Conservation (phyloP, 1,284 basidiomycete genomes). For the Cryptococcus sp. region DNA sequence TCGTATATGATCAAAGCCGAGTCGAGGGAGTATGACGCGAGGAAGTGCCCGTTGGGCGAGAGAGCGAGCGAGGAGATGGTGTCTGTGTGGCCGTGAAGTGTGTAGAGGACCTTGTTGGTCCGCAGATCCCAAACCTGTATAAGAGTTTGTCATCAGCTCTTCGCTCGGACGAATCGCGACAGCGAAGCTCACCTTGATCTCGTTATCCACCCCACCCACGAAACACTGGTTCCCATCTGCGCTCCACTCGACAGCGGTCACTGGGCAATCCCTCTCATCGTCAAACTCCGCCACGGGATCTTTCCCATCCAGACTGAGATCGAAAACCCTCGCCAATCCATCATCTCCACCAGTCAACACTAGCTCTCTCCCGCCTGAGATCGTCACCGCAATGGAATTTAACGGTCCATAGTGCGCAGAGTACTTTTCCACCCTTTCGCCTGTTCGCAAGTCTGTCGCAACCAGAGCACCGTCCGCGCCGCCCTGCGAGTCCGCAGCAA, state of each 20-base stretch:
- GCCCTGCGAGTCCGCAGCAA: conserved; percentile 21
- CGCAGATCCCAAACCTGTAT: conserved; percentile 79
- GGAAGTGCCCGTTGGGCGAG: conserved; percentile 79
- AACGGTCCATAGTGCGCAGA: conserved; percentile 80
- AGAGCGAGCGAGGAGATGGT: conserved; percentile 81
- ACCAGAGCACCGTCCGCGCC: conserved; percentile 50
- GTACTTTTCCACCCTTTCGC: conserved; percentile 45
- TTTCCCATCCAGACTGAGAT: conserved; percentile 73
- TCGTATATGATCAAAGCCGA: conserved; percentile 85
- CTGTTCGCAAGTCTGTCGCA: conserved; percentile 48
- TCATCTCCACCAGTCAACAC: conserved; percentile 84
- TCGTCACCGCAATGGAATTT: conserved; percentile 82
- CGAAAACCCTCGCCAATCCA: conserved; percentile 84
- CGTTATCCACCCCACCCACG: conserved; percentile 88
- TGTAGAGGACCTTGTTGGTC: conserved; percentile 73
- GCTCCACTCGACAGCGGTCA: conserved; percentile 90
- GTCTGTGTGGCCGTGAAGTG: conserved; percentile 78
- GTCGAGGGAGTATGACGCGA: conserved; percentile 84
- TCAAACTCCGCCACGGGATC: conserved; percentile 75
- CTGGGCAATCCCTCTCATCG: conserved; percentile 71
- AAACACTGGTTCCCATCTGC: conserved; percentile 82
- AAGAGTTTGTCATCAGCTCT: background rate
- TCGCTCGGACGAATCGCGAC: background rate
- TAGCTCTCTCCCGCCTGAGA: conserved; percentile 70
- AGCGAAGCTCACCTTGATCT: conserved; percentile 72